These are phyloP conservation scores for Chaetomiaceae sp. DNA, from an alignment of 2,329 filamentous ascomycete species.

Conservation along the genomic window DNA sequence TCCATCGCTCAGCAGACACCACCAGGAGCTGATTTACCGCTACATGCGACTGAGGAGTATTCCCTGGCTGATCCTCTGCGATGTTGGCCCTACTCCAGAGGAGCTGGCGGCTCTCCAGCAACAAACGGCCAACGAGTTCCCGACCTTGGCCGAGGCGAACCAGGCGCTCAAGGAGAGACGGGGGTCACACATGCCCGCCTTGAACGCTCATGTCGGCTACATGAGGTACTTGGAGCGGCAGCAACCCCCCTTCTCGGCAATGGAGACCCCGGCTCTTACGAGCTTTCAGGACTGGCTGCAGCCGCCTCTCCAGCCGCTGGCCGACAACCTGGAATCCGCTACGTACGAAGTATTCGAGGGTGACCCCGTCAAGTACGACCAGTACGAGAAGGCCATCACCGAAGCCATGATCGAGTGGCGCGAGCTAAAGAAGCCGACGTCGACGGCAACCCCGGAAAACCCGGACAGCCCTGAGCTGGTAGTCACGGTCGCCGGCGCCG, in stretches of 20 bases:
- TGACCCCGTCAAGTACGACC: slow-evolving; percentile 95
- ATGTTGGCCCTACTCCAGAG: slow-evolving; percentile 48
- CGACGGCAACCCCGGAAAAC: slow-evolving; percentile 44
- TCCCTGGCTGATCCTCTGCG: slow-evolving; percentile 61
- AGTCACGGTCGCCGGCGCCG: slow-evolving; percentile 88
- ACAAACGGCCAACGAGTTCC: slow-evolving; percentile 49
- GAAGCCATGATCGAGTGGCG: slow-evolving; percentile 79
- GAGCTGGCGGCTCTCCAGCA: slow-evolving; percentile 32
- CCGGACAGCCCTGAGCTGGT: slow-evolving; percentile 48
- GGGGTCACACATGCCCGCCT: slow-evolving; percentile 33
- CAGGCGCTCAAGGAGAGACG: slow-evolving; percentile 40
- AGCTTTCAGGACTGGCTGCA: slow-evolving; percentile 90
- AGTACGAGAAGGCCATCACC: slow-evolving; percentile 82
- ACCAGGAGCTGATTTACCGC: slow-evolving; percentile 56
- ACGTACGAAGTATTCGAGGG: slow-evolving; percentile 99
- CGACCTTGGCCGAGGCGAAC: slow-evolving; percentile 64
- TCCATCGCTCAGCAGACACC: slow-evolving; percentile 56
- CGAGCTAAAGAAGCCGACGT: slow-evolving; percentile 66
- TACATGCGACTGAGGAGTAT: slow-evolving; percentile 62
- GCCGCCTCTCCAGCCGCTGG: slow-evolving; percentile 87
- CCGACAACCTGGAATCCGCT: slow-evolving; percentile 93
- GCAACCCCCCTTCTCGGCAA: slow-evolving; percentile 58
- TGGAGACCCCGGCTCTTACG: slow-evolving; percentile 50
- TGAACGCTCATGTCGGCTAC: slow-evolving; percentile 64
- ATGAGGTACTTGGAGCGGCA: slow-evolving; percentile 78